These are phyloP conservation scores for Penicillium sumatraense DNA, from an alignment of 2,329 filamentous ascomycete genomes.

Conservation along the genomic window DNA sequence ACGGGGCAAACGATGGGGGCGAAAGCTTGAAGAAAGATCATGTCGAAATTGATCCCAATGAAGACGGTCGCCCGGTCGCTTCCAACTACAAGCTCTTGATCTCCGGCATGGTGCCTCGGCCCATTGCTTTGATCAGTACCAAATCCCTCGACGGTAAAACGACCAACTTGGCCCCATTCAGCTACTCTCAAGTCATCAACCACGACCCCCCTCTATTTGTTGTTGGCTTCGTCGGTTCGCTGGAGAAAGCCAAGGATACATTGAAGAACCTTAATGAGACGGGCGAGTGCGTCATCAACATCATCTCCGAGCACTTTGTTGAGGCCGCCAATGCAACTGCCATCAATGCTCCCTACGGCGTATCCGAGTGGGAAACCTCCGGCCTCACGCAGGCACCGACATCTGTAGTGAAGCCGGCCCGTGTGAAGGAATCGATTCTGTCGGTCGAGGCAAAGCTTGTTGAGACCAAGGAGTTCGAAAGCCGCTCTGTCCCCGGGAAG, in stretches of 20 bases:
- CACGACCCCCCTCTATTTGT: constrained; percentile 87
- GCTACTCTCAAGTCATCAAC: constrained; percentile 80
- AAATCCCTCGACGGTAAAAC: constrained; percentile 63
- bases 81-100: constrained; percentile 95
- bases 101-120: constrained; percentile 78
- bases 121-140: constrained; percentile 70
- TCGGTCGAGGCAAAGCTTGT: constrained; percentile 80
- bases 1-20: constrained; percentile 51
- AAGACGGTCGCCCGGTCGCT: constrained; percentile 65
- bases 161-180: constrained; percentile 84
- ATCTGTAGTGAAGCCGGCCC: constrained; percentile 67
- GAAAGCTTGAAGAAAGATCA: constrained; percentile 62
- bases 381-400: constrained; percentile 74
- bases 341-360: constrained; percentile 76
- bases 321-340: constrained; percentile 85
- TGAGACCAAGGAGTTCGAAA: constrained; percentile 76
- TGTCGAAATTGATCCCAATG: constrained; percentile 80
- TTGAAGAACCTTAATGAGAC: constrained; percentile 73
- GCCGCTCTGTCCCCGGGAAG: constrained; percentile 69
- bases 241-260: constrained; percentile 73
- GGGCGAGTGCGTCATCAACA: constrained; percentile 81
- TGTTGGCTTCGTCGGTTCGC: constrained; percentile 62
- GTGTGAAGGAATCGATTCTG: constrained; percentile 83
- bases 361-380: constrained; percentile 77
- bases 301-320: constrained; percentile 80